A percentile compares a stretch with the other conserved stretches of the same genome.
Conservation (phyloP, 441 rosid genomes). For the Dalechampia spathulata region DNA sequence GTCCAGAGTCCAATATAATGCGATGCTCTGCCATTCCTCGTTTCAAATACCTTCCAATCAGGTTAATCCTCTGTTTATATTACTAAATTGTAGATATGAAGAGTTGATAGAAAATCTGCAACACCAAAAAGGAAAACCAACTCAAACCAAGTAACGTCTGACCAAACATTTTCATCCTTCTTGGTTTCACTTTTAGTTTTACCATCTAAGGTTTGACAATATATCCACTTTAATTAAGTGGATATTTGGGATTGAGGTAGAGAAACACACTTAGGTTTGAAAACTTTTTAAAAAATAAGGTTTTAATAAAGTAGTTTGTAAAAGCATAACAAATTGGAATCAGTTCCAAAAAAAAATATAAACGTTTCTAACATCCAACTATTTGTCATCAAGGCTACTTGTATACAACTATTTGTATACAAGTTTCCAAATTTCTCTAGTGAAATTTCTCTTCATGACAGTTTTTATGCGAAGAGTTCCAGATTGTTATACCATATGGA, state of each 20-base stretch:
- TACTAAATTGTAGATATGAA: background rate
- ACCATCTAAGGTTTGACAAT: background rate
- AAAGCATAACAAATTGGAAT: no score
- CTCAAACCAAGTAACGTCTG: background rate
- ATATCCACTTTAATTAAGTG: no score
- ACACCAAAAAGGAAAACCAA: background rate
- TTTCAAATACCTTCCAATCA: slow-evolving; percentile 94
- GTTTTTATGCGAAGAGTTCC: background rate
- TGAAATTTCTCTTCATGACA: background rate
- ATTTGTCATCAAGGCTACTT: no score
- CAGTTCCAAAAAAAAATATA: no score
- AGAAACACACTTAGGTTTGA: no score
- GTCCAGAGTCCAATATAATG: slow-evolving; percentile 92
- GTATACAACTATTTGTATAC: no score
- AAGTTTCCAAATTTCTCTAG: background rate
- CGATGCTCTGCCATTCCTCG: slow-evolving; percentile 91
- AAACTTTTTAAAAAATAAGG: no score
- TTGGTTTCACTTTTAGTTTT: background rate
- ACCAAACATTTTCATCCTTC: background rate
- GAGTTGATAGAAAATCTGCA: background rate
- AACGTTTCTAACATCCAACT: no score
- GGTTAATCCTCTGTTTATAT: slow-evolving; percentile 31
- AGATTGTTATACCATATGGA: background rate
- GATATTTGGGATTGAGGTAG: no score
- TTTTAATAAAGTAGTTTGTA: no score